These are phyloP conservation scores for Epichloe sp. DNA, from an alignment of 2,329 filamentous ascomycete species.

Conservation along the genomic window DNA sequence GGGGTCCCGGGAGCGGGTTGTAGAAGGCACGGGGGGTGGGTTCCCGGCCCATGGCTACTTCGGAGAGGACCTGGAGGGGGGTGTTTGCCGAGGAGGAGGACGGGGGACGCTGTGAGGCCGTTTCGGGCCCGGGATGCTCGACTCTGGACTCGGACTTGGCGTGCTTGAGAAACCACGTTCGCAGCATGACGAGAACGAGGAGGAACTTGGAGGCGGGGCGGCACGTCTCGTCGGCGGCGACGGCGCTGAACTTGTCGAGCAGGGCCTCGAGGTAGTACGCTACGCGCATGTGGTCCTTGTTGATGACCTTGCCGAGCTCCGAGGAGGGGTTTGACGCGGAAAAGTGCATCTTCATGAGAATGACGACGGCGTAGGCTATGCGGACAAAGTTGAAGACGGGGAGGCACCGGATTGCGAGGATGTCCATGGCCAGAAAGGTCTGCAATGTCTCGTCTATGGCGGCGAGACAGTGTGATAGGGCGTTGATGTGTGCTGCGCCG, in stretches of 20 bases:
- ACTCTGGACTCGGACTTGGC: slow-evolving; percentile 14
- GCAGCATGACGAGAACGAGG: slow-evolving; percentile 56
- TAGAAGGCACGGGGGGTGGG: slow-evolving; percentile 10
- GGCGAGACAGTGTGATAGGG: slow-evolving; percentile 51
- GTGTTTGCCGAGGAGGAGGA: slow-evolving; percentile 28
- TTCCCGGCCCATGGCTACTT: slow-evolving; percentile 37
- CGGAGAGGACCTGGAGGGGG: slow-evolving; percentile 42
- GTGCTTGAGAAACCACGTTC: slow-evolving; percentile 52
- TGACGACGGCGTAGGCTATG: slow-evolving; percentile 57
- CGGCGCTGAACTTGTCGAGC: slow-evolving; percentile 51
- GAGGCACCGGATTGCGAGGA: slow-evolving; percentile 45
- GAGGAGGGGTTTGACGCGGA: slow-evolving; percentile 49
- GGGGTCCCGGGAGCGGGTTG: slow-evolving; percentile 11
- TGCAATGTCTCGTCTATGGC: slow-evolving; percentile 56
- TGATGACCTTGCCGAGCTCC: slow-evolving; percentile 57
- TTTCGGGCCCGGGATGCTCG: too few species aligned
- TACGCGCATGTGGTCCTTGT: slow-evolving; percentile 52
- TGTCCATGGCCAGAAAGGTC: slow-evolving; percentile 48
- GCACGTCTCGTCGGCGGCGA: slow-evolving; percentile 50
- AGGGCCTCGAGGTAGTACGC: slow-evolving; percentile 56
- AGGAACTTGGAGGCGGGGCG: slow-evolving; percentile 58
- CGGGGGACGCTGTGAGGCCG: neutral
- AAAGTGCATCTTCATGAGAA: slow-evolving; percentile 63
- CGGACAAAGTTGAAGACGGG: slow-evolving; percentile 61
- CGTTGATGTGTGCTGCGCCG: slow-evolving; percentile 45